These are phyloP conservation scores for Gentiana straminea DNA, from an alignment of 257 asterid genomes.

Conservation along the genomic window DNA sequence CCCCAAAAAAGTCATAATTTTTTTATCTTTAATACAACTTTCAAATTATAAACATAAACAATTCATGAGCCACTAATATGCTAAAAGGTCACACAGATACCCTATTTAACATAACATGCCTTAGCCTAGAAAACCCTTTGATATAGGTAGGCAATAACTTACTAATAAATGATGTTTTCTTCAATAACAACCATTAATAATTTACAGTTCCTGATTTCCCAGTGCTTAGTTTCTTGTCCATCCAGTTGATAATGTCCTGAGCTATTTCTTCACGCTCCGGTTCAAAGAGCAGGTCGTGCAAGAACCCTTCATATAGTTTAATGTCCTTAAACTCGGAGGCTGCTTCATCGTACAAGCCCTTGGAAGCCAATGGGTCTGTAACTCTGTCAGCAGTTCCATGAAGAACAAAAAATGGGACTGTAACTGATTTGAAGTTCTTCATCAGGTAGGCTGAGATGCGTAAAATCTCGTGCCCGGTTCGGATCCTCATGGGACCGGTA, in stretches of 20 bases:
- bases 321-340: conserved; percentile 74
- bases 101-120: not conserved
- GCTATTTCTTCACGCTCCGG: conserved; percentile 93
- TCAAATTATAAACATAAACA: not conserved
- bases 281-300: conserved; percentile 93
- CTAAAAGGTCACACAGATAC: not conserved
- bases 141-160: not conserved
- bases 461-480: conserved; percentile 92
- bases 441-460: conserved; percentile 74
- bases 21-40: not conserved
- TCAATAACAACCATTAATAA: conserved; percentile 12
- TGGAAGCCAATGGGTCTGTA: conserved; percentile 94
- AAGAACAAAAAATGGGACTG: conserved; percentile 91
- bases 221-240: conserved; percentile 47
- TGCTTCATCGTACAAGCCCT: conserved; percentile 81
- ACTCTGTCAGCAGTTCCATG: conserved; percentile 96
- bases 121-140: conserved; percentile 2
- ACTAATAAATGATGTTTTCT: not conserved
- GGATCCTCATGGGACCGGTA: conserved; percentile 89
- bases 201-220: conserved; percentile 12
- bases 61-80: not conserved
- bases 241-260: conserved; percentile 90
- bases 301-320: conserved; percentile 81
- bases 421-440: conserved; percentile 59
- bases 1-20: no score